Percentiles rank a stretch among this genome's conserved stretches.
phyloP scores from a whole-genome alignment of 495 filamentous ascomycete species.

The Podospora comata region DNA sequence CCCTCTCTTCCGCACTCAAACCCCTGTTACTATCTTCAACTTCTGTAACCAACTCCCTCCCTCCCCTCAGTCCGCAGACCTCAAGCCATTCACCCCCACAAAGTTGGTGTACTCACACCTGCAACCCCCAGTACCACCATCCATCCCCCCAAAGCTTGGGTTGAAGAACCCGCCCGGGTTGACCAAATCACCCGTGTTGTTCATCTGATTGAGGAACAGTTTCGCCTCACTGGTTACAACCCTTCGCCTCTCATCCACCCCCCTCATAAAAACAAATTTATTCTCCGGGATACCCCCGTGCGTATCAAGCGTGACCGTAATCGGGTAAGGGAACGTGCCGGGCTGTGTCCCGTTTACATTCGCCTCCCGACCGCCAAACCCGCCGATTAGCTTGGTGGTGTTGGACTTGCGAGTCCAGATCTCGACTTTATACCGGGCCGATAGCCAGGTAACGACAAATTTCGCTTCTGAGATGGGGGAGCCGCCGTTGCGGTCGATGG shows the following conservation, averaged over 20 bases:
- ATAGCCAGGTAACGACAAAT: slow-evolving; percentile 71
- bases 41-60: background rate
- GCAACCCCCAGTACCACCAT: slow-evolving; percentile 74
- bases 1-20: background rate
- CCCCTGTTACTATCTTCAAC: background rate
- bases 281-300: slow-evolving; percentile 62
- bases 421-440: slow-evolving; percentile 82
- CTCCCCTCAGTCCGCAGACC: background rate
- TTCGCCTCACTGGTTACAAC: slow-evolving; percentile 52
- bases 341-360: slow-evolving; percentile 44
- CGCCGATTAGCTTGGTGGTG: slow-evolving; percentile 42
- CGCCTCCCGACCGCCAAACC: slow-evolving; percentile 13
- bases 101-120: slow-evolving; percentile 73
- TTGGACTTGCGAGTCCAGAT: slow-evolving; percentile 74
- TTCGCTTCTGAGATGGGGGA: slow-evolving; percentile 56
- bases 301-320: slow-evolving; percentile 76
- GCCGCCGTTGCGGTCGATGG: slow-evolving; percentile 65
- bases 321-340: slow-evolving; percentile 80
- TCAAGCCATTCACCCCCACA: slow-evolving; percentile 26
- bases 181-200: slow-evolving; percentile 57
- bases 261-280: slow-evolving; percentile 73
- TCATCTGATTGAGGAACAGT: slow-evolving; percentile 58
- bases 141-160: slow-evolving; percentile 53
- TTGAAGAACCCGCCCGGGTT: slow-evolving; percentile 50
- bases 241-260: slow-evolving; percentile 51